A percentile compares a stretch with the other conserved stretches of the same genome.
Conservation (phyloP, 495 filamentous ascomycete genomes). For the Usnea hakonensis region DNA sequence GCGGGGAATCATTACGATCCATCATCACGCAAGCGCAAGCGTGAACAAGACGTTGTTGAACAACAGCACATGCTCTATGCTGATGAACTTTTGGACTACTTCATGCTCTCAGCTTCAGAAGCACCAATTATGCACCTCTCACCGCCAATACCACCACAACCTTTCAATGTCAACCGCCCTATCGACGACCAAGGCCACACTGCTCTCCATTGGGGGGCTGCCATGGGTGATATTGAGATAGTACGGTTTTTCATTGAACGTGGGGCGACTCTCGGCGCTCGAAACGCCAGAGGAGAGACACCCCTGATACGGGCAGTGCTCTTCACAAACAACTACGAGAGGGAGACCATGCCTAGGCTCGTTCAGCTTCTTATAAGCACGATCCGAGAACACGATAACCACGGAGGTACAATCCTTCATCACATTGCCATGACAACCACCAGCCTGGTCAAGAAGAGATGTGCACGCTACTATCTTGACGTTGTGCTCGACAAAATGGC, state of each 20-base stretch:
- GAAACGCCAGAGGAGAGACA: constrained; percentile 78
- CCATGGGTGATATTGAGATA: constrained; percentile 95
- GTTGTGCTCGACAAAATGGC: constrained; percentile 76
- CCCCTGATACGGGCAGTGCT: constrained; percentile 89
- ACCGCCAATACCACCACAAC: constrained; percentile 68
- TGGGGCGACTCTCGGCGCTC: constrained; percentile 57
- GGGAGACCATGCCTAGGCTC: constrained; percentile 72
- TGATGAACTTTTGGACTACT: constrained; percentile 90
- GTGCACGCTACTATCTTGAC: constrained; percentile 86
- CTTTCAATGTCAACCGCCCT: constrained; percentile 77
- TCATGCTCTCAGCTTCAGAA: constrained; percentile 69
- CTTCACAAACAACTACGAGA: constrained; percentile 94
- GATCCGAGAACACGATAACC: constrained; percentile 64
- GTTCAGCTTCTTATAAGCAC: constrained; percentile 71
- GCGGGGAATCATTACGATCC: constrained; percentile 53
- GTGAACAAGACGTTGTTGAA: constrained; percentile 51
- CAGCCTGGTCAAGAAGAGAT: constrained; percentile 69
- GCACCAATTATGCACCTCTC: constrained; percentile 52
- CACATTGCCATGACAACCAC: constrained; percentile 81
- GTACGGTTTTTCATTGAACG: constrained; percentile 75
- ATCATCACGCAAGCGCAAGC: constrained; percentile 70
- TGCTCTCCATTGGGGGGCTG: constrained; percentile 89
- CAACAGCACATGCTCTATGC: constrained; percentile 83
- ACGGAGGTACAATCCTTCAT: constrained; percentile 79
- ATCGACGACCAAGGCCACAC: constrained; percentile 87